Percentiles rank a stretch among this genome's conserved stretches.
Conservation (phyloP, 2,329 filamentous ascomycete species). For the Xylaria multiplex region DNA sequence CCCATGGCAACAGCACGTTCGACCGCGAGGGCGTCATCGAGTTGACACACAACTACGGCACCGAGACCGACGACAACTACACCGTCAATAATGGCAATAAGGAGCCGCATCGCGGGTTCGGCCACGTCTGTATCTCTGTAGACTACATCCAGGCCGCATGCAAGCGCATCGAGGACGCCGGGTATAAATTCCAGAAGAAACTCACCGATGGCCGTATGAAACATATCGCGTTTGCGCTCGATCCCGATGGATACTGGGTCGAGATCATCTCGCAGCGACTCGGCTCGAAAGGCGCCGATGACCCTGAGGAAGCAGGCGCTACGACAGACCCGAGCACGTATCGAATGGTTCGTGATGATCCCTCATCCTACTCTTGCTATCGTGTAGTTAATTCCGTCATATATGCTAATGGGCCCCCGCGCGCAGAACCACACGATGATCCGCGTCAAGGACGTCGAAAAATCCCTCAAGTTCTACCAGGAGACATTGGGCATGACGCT, state of each 20-base stretch:
- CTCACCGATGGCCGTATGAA: constrained; percentile 87
- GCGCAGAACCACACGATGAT: constrained; percentile 89
- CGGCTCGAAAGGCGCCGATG: constrained; percentile 56
- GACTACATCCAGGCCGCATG: constrained; percentile 91
- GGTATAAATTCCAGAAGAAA: constrained; percentile 96
- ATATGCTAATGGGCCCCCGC: too few relatives aligned
- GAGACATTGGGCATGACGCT: constrained; percentile 90
- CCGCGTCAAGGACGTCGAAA: constrained; percentile 83
- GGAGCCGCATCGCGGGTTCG: constrained; percentile 86
- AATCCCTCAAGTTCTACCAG: constrained; percentile 81
- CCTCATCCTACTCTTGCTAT: neutral
- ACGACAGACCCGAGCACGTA: constrained; percentile 81
- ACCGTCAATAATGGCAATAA: constrained; percentile 87
- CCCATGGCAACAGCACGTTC: constrained; percentile 74
- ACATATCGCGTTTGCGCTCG: constrained; percentile 88
- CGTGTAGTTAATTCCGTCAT: too few relatives aligned
- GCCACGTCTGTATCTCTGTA: constrained; percentile 85
- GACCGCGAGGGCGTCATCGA: constrained; percentile 93
- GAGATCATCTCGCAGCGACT: constrained; percentile 80
- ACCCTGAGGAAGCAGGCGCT: constrained; percentile 76
- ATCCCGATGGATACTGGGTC: constrained; percentile 89
- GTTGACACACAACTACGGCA: constrained; percentile 86
- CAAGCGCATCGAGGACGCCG: constrained; percentile 86
- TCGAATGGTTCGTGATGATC: constrained; percentile 64
- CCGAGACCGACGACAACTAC: constrained; percentile 84